These are phyloP conservation scores for Pseudogymnoascus sp. DNA, from an alignment of 2,329 filamentous ascomycete species.

Conservation along the genomic window DNA sequence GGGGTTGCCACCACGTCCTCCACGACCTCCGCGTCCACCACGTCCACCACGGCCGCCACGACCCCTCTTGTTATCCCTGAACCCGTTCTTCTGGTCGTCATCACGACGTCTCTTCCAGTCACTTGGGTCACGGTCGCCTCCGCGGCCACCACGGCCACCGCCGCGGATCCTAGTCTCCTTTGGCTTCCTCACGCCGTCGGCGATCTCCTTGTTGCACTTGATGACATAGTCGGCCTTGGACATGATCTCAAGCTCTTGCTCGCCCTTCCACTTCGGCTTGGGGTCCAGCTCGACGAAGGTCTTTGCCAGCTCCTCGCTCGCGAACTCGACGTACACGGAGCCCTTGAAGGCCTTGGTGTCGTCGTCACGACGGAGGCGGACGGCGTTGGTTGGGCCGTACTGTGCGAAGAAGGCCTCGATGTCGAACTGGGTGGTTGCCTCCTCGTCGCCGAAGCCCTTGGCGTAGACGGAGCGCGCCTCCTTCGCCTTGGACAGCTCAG, in stretches of 20 bases:
- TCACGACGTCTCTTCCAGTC: slow-evolving; percentile 60
- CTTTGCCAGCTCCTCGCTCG: slow-evolving; percentile 66
- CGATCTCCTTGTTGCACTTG: slow-evolving; percentile 66
- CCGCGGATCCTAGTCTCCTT: slow-evolving; percentile 28
- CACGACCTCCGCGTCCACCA: slow-evolving; percentile 38
- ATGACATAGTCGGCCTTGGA: slow-evolving; percentile 80
- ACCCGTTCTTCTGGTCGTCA: slow-evolving; percentile 52
- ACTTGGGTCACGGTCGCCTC: slow-evolving; percentile 38
- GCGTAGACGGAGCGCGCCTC: slow-evolving; percentile 71
- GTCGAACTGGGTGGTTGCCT: slow-evolving; percentile 79
- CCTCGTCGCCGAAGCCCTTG: slow-evolving; percentile 87
- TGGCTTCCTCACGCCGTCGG: slow-evolving; percentile 59
- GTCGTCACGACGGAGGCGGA: slow-evolving; percentile 74
- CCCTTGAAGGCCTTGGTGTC: slow-evolving; percentile 78
- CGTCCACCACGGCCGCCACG: slow-evolving; percentile 32
- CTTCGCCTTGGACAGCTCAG: slow-evolving; percentile 47
- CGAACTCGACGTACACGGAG: slow-evolving; percentile 92
- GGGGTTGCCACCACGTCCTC: slow-evolving; percentile 32
- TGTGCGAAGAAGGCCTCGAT: slow-evolving; percentile 85
- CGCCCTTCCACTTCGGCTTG: slow-evolving; percentile 73
- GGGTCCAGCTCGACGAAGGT: slow-evolving; percentile 74
- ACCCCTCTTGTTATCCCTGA: slow-evolving; percentile 36
- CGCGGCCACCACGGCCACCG: slow-evolving; percentile 28
- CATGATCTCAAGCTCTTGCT: slow-evolving; percentile 68
- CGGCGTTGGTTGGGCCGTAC: slow-evolving; percentile 68